phyloP scores from a whole-genome alignment of 1,284 basidiomycete species.

The Apiotrichum brassicae region DNA sequence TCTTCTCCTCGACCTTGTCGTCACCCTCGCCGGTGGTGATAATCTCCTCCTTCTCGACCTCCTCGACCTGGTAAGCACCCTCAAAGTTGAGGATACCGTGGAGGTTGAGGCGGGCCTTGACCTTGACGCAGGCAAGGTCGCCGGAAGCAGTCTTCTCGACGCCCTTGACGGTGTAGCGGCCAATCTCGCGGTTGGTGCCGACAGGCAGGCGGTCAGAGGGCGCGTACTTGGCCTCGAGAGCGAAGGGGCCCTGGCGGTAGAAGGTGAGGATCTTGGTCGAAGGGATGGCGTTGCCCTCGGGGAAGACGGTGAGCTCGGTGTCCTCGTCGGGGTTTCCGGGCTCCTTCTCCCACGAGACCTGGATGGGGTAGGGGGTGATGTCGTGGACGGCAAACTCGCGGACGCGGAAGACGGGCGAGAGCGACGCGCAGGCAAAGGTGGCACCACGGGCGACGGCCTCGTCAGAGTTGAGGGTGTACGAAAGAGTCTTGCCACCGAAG shows the following conservation, averaged over 20 bases:
- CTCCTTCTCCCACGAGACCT: conserved; percentile 71
- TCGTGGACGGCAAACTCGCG: conserved; percentile 84
- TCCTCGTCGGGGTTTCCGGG: conserved; percentile 75
- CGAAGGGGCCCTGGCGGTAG: conserved; percentile 78
- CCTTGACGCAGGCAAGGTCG: conserved; percentile 72
- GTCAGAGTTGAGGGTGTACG: conserved; percentile 87
- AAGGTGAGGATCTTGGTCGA: conserved; percentile 94
- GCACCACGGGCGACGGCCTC: conserved; percentile 89
- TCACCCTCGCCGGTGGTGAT: conserved; percentile 50
- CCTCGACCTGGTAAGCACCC: conserved; percentile 67
- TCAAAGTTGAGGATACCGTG: conserved; percentile 84
- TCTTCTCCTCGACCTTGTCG: conserved; percentile 63
- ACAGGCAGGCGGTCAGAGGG: conserved; percentile 65
- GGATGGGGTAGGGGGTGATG: conserved; percentile 76
- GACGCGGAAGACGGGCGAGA: conserved; percentile 91
- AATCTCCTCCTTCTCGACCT: conserved; percentile 64
- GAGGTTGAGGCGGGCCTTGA: conserved; percentile 77
- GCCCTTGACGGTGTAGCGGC: conserved; percentile 69
- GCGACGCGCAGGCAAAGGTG: conserved; percentile 87
- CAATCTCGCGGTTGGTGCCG: conserved; percentile 73
- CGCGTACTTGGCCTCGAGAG: conserved; percentile 74
- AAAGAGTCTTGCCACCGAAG: conserved; percentile 65
- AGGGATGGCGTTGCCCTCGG: conserved; percentile 70
- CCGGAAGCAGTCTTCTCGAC: conserved; percentile 61
- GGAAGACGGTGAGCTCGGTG: conserved; percentile 80